A percentile compares a stretch with the other conserved stretches of the same genome.
Conservation (phyloP, 2,329 filamentous ascomycete species). For the Diaporthe batatas region DNA sequence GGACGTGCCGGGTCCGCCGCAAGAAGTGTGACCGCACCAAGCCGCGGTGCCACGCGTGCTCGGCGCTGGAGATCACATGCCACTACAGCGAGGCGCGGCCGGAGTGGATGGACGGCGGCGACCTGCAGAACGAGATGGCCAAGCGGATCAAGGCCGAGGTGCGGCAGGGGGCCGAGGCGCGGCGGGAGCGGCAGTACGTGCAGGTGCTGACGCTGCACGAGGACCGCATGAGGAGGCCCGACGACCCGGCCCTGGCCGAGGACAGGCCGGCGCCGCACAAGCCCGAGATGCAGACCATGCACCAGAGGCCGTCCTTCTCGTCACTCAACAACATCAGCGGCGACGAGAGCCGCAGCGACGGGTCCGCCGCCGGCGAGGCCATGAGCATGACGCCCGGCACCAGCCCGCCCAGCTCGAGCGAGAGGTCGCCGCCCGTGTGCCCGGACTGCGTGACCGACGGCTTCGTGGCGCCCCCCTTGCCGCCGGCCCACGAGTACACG, state of each 20-base stretch:
- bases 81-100: conserved; percentile 50
- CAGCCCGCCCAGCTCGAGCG: conserved; percentile 36
- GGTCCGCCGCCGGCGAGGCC: conserved; percentile 1
- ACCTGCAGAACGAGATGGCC: conserved; percentile 51
- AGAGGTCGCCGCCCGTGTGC: conserved; percentile 38
- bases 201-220: conserved; percentile 40
- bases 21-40: conserved; percentile 50
- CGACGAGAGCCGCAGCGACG: conserved; percentile 34
- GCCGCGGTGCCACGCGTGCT: conserved; percentile 52
- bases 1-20: conserved; percentile 53
- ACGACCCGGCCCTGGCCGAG: conserved; percentile 31
- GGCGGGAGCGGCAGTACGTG: conserved; percentile 39
- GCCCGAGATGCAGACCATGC: conserved; percentile 30
- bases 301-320: conserved; percentile 6
- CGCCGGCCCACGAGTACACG: conserved; percentile 34
- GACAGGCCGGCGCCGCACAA: conserved; percentile 34
- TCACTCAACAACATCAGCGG: conserved; percentile 28
- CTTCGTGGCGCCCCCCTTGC: conserved; percentile 18
- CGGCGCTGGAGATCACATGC: conserved; percentile 53
- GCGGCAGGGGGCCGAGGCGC: conserved; percentile 44
- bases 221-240: conserved; percentile 35
- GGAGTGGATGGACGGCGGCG: conserved; percentile 52
- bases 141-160: conserved; percentile 53
- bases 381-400: conserved; percentile 32
- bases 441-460: conserved; percentile 37